phyloP scores from a whole-genome alignment of 2,329 filamentous ascomycete genomes.

The Ilyonectria sp. region DNA sequence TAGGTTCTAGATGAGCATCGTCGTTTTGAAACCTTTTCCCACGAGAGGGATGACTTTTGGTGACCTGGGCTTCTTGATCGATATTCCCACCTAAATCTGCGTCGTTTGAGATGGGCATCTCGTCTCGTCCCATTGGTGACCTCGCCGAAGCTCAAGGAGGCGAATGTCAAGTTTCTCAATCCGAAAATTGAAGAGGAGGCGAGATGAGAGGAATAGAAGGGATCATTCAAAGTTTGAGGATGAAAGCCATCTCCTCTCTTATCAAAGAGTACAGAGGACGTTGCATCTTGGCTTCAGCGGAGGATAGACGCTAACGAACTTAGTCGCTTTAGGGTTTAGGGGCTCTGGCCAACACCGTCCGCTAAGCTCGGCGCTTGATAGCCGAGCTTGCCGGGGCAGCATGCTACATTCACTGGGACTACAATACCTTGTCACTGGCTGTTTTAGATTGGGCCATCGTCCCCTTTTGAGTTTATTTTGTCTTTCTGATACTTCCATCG shows the following conservation, averaged over 20 bases:
- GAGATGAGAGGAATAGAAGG: conserved; percentile 4
- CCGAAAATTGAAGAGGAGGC: conserved; percentile 4
- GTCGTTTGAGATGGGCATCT: conserved; percentile 57
- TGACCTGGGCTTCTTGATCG: conserved; percentile 39
- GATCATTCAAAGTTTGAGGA: background rate
- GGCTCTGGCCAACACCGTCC: no score
- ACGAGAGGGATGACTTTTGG: conserved; percentile 31
- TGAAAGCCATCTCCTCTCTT: background rate
- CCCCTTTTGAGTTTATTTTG: no score
- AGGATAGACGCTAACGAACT: background rate
- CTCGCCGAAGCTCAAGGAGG: background rate
- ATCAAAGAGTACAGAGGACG: background rate
- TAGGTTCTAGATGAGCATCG: conserved; percentile 61
- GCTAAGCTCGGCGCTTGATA: no score
- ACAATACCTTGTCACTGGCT: no score
- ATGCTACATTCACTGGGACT: no score
- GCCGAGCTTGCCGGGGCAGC: no score
- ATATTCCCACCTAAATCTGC: conserved; percentile 54
- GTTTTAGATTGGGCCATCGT: no score
- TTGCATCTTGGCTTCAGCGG: background rate
- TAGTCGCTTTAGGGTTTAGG: background rate
- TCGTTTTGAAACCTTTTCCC: conserved; percentile 55
- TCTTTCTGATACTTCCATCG: no score
- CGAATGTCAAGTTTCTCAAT: background rate
- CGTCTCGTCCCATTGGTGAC: background rate